A percentile compares a stretch with the other conserved stretches of the same genome.
phyloP scores from a whole-genome alignment of 192 early-diverging fungal genomes.

The Dissophora globulifera region DNA sequence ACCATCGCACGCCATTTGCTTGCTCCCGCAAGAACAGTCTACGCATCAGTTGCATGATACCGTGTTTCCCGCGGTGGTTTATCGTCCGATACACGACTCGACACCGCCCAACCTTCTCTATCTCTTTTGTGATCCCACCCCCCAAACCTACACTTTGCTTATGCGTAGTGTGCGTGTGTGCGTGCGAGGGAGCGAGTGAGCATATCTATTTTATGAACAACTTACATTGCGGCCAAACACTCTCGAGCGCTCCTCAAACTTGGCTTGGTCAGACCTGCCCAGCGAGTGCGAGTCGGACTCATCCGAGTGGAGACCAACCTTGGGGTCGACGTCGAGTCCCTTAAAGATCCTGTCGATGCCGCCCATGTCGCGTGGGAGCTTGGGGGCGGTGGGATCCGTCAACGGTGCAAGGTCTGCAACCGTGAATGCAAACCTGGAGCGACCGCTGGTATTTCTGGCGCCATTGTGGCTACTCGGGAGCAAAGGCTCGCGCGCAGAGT shows the following conservation, averaged over 20 bases:
- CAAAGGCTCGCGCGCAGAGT: slow-evolving; percentile 34
- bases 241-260: slow-evolving; percentile 35
- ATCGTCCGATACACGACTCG: too few relatives aligned
- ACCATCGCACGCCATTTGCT: not conserved
- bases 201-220: not conserved
- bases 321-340: slow-evolving; percentile 69
- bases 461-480: slow-evolving; percentile 13
- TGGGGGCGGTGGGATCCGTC: slow-evolving; percentile 75
- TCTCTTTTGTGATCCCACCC: too few relatives aligned
- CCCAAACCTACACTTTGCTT: too few relatives aligned
- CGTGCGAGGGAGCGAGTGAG: not conserved
- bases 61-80: too few relatives aligned
- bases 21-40: not conserved
- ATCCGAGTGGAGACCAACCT: slow-evolving; percentile 64
- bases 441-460: not conserved
- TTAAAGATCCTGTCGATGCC: slow-evolving; percentile 68
- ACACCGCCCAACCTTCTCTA: too few relatives aligned
- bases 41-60: too few relatives aligned
- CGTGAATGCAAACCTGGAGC: slow-evolving; percentile 55
- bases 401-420: slow-evolving; percentile 65
- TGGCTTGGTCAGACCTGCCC: slow-evolving; percentile 7
- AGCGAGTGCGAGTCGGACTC: slow-evolving; percentile 37
- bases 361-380: slow-evolving; percentile 67
- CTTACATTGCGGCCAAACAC: slow-evolving; percentile 46
- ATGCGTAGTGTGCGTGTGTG: not conserved